Percentiles rank a stretch among this genome's conserved stretches.
These are phyloP conservation scores for Bullera alba DNA, from an alignment of 768 basidiomycete species.

Conservation along the genomic window DNA sequence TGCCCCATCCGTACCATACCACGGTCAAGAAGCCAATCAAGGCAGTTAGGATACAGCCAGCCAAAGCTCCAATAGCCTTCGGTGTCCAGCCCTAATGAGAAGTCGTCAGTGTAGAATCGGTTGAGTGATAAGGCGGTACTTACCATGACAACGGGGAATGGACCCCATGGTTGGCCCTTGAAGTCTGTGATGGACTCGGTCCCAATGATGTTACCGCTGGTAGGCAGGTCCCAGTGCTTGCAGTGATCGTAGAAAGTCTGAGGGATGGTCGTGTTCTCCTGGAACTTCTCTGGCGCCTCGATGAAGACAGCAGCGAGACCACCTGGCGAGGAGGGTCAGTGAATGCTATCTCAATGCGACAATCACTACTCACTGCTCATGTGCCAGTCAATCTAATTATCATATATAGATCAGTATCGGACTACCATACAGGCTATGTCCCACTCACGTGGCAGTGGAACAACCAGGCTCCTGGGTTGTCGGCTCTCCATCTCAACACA, in stretches of 20 bases:
- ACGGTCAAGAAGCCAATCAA: constrained; percentile 74
- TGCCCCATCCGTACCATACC: constrained; percentile 79
- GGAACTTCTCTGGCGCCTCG: constrained; percentile 67
- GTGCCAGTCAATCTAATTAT: constrained; percentile 43
- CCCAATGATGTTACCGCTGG: constrained; percentile 83
- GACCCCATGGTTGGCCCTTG: constrained; percentile 54
- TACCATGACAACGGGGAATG: constrained; percentile 64
- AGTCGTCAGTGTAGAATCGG: neutral
- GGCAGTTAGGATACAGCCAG: constrained; percentile 72
- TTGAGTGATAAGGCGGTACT: constrained; percentile 2
- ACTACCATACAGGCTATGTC: neutral
- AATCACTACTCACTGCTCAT: constrained; percentile 8
- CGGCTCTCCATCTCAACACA: constrained; percentile 70
- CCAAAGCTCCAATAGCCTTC: constrained; percentile 44
- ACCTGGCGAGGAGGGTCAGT: neutral
- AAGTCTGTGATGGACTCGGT: constrained; percentile 61
- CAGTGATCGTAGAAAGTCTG: constrained; percentile 66
- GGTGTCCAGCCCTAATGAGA: constrained; percentile 44
- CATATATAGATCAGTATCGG: neutral
- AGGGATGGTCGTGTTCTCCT: constrained; percentile 53
- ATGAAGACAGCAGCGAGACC: constrained; percentile 82
- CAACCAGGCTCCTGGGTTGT: constrained; percentile 82
- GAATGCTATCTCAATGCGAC: neutral
- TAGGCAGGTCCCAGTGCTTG: constrained; percentile 54
- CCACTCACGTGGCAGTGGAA: constrained; percentile 54